Percentiles rank a stretch among this genome's conserved stretches.
Conservation (phyloP, 768 basidiomycete genomes). For the Hysterangium stoloniferum region DNA sequence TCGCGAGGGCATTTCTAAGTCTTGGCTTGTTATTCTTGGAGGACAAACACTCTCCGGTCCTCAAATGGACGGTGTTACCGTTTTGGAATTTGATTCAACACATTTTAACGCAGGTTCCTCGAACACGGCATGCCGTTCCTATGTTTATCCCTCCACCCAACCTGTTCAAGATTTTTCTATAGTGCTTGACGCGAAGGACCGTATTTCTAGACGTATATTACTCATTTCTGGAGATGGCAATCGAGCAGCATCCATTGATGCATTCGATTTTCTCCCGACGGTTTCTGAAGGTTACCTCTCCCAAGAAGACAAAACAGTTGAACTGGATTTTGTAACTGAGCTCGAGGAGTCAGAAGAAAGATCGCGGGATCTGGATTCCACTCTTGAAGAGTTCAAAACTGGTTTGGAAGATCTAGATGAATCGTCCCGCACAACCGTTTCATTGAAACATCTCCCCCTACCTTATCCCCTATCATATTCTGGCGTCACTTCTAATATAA, state of each 20-base stretch:
- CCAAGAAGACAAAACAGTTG: not conserved
- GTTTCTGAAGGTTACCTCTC: not conserved
- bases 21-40: slow-evolving; percentile 60
- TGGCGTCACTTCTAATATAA: slow-evolving; percentile 31
- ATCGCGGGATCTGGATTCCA: not conserved
- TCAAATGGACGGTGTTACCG: slow-evolving; percentile 54
- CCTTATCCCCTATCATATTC: slow-evolving; percentile 32
- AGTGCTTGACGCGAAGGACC: slow-evolving; percentile 66
- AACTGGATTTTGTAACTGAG: slow-evolving; percentile 2
- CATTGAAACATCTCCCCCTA: slow-evolving; percentile 30
- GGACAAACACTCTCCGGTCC: slow-evolving; percentile 40
- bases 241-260: slow-evolving; percentile 45
- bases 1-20: slow-evolving; percentile 59
- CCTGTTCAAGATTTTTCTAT: slow-evolving; percentile 74
- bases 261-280: slow-evolving; percentile 67
- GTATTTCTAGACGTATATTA: slow-evolving; percentile 64
- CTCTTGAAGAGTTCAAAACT: slow-evolving; percentile 14
- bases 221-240: slow-evolving; percentile 46
- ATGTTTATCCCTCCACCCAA: slow-evolving; percentile 51
- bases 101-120: slow-evolving; percentile 44
- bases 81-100: slow-evolving; percentile 50
- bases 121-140: slow-evolving; percentile 31
- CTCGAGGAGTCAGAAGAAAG: slow-evolving; percentile 20
- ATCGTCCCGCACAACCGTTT: slow-evolving; percentile 29
- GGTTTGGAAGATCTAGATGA: slow-evolving; percentile 33